Evolutionary conservation across 805 yeast genomes (phyloP).

Genomic region (Starmerella powellii): DNA sequence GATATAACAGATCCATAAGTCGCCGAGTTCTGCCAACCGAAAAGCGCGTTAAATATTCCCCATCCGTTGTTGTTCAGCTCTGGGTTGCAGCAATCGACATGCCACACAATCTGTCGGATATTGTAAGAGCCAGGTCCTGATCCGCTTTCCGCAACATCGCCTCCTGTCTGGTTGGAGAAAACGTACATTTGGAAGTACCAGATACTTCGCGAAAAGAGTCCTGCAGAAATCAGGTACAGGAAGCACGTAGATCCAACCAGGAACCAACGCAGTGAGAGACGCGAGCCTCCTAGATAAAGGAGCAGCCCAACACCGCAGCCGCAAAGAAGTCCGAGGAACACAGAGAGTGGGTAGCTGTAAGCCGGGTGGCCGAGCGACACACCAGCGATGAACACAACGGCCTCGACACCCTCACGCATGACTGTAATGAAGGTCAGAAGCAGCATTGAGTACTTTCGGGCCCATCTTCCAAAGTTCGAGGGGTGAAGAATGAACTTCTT

Average conservation of each 20-base stretch:
- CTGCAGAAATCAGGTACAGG: conserved; percentile 80
- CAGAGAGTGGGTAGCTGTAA: conserved; percentile 84
- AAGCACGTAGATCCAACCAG: conserved; percentile 78
- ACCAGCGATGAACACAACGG: conserved; percentile 92
- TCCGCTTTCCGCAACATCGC: conserved; percentile 90
- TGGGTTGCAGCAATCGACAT: conserved; percentile 95
- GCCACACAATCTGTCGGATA: conserved; percentile 73
- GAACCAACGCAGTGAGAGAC: conserved; percentile 74
- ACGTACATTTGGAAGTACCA: conserved; percentile 73
- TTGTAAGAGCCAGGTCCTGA: conserved; percentile 93
- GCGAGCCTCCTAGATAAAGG: conserved; percentile 72
- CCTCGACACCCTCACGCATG: conserved; percentile 94
- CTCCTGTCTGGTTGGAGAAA: conserved; percentile 63
- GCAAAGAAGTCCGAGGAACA: conserved; percentile 68
- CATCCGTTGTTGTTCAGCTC: conserved; percentile 68
- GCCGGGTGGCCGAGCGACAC: conserved; percentile 64
- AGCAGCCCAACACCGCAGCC: conserved; percentile 61
- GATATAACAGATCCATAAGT: conserved; percentile 83
- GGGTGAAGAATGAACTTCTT: conserved; percentile 22
- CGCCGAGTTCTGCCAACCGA: conserved; percentile 97
- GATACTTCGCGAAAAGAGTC: conserved; percentile 82
- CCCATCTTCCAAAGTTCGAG: conserved; percentile 27
- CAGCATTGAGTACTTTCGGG: conserved; percentile 77
- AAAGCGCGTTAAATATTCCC: conserved; percentile 88
- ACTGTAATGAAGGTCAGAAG: conserved; percentile 81